phyloP scores from a whole-genome alignment of 2,329 filamentous ascomycete genomes.

The Aquanectria penicillioides region DNA sequence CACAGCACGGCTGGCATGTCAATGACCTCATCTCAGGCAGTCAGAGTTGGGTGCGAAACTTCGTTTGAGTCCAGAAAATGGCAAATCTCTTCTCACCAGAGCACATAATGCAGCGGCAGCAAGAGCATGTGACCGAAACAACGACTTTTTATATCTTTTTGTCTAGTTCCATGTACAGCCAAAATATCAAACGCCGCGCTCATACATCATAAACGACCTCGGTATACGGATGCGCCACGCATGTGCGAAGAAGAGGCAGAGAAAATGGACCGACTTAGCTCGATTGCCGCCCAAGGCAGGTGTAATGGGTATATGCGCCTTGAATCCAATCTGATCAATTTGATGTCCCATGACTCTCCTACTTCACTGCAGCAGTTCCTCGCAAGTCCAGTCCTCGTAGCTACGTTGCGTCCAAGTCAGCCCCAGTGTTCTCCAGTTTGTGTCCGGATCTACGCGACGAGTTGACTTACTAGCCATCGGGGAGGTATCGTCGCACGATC shows the following conservation, averaged over 20 bases:
- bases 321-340: constrained; percentile 28
- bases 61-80: not conserved
- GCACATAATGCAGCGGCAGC: constrained; percentile 24
- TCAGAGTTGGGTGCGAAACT: not conserved
- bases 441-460: not conserved
- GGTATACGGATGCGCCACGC: constrained; percentile 28
- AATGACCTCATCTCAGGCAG: too few species aligned
- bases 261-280: constrained; percentile 29
- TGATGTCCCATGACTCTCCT: constrained; percentile 20
- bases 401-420: constrained; percentile 54
- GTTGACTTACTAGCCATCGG: constrained; percentile 87
- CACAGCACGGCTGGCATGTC: not conserved
- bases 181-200: constrained; percentile 50
- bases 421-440: not conserved
- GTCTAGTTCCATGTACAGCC: constrained; percentile 42
- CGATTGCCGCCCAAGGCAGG: constrained; percentile 38
- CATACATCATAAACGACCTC: constrained; percentile 44
- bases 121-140: constrained; percentile 31
- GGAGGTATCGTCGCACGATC: constrained; percentile 93
- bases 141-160: constrained; percentile 37
- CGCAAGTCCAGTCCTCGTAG: constrained; percentile 99
- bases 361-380: constrained; percentile 80
- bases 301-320: constrained; percentile 41
- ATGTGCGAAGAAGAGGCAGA: constrained; percentile 21
- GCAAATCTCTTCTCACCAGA: constrained; percentile 16